A percentile compares a stretch with the other conserved stretches of the same genome.
These are phyloP conservation scores for Fusarium succisae DNA, from an alignment of 2,329 filamentous ascomycete species.

Conservation along the genomic window DNA sequence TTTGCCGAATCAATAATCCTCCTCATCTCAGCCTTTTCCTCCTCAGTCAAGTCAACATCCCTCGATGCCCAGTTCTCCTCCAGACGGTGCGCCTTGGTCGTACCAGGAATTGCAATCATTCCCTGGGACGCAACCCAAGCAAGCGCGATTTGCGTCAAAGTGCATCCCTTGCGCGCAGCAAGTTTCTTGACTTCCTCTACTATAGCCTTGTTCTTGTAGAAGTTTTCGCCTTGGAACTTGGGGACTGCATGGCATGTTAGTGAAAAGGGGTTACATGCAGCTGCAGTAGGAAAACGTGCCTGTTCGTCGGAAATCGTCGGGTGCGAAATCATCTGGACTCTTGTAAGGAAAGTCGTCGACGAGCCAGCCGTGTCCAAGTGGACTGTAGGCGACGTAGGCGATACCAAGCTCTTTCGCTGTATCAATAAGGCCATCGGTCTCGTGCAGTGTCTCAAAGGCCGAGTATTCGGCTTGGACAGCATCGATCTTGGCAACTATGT, in stretches of 20 bases:
- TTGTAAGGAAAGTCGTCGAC: neutral
- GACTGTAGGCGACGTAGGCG: neutral
- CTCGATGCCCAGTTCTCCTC: constrained; percentile 3
- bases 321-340: neutral
- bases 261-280: neutral
- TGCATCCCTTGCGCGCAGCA: neutral
- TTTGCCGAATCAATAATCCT: neutral
- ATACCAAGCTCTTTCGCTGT: neutral
- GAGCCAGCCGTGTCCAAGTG: neutral
- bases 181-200: constrained; percentile 3
- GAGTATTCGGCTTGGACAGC: constrained; percentile 12
- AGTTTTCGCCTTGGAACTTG: constrained; percentile 7
- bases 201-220: neutral
- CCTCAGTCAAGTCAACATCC: neutral
- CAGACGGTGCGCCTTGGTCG: neutral
- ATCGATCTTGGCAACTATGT: constrained; percentile 1
- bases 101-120: constrained; percentile 10
- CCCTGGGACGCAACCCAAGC: constrained; percentile 1
- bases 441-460: constrained; percentile 1
- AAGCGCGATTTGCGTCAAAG: neutral
- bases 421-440: neutral
- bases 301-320: neutral
- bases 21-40: neutral
- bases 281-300: neutral
- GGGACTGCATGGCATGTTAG: neutral